Evolutionary conservation across 805 yeast genomes (phyloP).

Genomic region (Starmerella potacharoeniae): DNA sequence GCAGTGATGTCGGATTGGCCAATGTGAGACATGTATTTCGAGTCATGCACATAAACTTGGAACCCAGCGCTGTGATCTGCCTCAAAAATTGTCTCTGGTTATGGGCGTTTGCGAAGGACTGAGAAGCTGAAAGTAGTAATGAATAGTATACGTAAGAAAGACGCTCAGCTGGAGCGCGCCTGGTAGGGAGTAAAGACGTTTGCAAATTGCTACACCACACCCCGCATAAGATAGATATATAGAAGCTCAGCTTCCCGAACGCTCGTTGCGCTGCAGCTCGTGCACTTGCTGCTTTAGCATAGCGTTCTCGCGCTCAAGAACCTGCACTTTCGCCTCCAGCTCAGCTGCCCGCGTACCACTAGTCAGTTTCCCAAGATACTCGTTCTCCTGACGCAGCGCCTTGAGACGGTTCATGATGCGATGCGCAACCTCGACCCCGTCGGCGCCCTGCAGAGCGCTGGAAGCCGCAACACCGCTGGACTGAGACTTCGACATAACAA

Average conservation of each 20-base stretch:
- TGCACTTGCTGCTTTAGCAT: constrained; percentile 9
- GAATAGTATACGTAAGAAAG: no score
- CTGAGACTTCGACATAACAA: constrained; percentile 6
- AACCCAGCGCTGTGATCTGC: no score
- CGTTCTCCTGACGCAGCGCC: constrained; percentile 22
- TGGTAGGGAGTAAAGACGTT: no score
- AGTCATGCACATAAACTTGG: no score
- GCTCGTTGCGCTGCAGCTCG: not conserved
- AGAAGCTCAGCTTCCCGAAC: not conserved
- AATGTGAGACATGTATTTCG: no score
- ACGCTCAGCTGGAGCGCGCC: no score
- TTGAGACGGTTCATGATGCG: constrained; percentile 20
- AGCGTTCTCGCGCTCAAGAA: constrained; percentile 15
- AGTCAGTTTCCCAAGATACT: constrained; percentile 12
- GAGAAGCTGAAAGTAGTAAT: no score
- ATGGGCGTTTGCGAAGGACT: no score
- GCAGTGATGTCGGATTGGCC: no score
- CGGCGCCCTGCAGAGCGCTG: constrained; percentile 11
- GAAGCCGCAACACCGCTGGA: not conserved
- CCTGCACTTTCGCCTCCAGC: constrained; percentile 16
- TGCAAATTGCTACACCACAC: no score
- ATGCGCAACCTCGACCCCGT: constrained; percentile 22
- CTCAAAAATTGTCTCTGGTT: no score
- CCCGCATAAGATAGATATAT: no score
- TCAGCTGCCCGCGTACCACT: constrained; percentile 14